phyloP scores from a whole-genome alignment of 2,329 filamentous ascomycete genomes.

The Phyllosticta citribraziliensis region DNA sequence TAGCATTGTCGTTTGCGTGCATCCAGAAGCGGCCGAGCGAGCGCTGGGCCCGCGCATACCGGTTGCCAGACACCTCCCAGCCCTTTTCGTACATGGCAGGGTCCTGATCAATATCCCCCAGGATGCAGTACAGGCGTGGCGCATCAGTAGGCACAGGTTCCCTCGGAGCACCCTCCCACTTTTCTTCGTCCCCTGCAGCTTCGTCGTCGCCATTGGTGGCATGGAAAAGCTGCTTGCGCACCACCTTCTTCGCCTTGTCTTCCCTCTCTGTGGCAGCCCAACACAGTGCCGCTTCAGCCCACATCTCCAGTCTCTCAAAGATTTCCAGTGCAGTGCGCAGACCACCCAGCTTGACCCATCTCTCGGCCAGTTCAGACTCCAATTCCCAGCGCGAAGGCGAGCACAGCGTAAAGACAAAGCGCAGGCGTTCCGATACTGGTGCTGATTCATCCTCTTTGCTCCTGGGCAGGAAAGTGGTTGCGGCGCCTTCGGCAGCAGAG shows the following conservation, averaged over 20 bases:
- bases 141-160: conserved; percentile 69
- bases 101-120: conserved; percentile 78
- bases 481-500: conserved; percentile 29
- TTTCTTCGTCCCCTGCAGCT: conserved; percentile 35
- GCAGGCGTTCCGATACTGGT: conserved; percentile 62
- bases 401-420: conserved; percentile 73
- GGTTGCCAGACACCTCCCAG: conserved; percentile 72
- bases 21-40: conserved; percentile 76
- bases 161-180: conserved; percentile 58
- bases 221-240: conserved; percentile 71
- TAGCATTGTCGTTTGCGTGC: conserved; percentile 52
- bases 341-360: conserved; percentile 86
- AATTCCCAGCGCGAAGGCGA: conserved; percentile 88
- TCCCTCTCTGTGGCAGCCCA: conserved; percentile 71
- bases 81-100: conserved; percentile 69
- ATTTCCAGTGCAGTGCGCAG: conserved; percentile 87
- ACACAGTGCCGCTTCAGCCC: conserved; percentile 90
- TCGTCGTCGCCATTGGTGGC: conserved; percentile 41
- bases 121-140: conserved; percentile 80
- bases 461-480: conserved; percentile 72
- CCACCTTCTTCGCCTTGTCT: conserved; percentile 66
- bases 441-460: conserved; percentile 69
- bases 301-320: conserved; percentile 84
- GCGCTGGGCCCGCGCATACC: conserved; percentile 79
- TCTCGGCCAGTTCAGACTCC: conserved; percentile 81